A percentile compares a stretch with the other conserved stretches of the same genome.
These are phyloP conservation scores for Candida dubliniensis DNA, from an alignment of 1,139 yeast species.

Conservation along the genomic window DNA sequence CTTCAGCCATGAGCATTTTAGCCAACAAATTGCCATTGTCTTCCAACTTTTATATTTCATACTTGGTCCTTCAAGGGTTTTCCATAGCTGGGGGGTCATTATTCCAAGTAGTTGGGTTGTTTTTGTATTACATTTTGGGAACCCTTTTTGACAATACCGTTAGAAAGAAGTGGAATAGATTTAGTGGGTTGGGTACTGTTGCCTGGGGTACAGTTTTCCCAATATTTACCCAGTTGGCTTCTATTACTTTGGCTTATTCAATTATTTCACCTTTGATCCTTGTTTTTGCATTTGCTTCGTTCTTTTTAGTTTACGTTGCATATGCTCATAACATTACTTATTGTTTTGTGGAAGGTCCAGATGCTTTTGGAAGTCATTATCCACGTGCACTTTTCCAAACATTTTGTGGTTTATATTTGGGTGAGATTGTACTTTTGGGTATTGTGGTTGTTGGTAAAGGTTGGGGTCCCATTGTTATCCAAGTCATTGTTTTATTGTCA, in stretches of 20 bases:
- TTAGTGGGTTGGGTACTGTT: slow-evolving; percentile 58
- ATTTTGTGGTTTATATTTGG: slow-evolving; percentile 82
- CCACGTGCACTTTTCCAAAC: slow-evolving; percentile 88
- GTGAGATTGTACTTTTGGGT: slow-evolving; percentile 82
- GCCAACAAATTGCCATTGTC: slow-evolving; percentile 83
- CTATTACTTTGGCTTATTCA: slow-evolving; percentile 75
- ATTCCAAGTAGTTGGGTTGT: slow-evolving; percentile 72
- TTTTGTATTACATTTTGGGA: slow-evolving; percentile 71
- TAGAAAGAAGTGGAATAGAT: slow-evolving; percentile 81
- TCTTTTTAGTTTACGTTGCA: slow-evolving; percentile 72
- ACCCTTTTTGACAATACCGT: slow-evolving; percentile 74
- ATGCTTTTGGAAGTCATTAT: slow-evolving; percentile 81
- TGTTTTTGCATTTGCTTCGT: slow-evolving; percentile 68
- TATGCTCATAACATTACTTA: slow-evolving; percentile 78
- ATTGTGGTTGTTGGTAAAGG: slow-evolving; percentile 87
- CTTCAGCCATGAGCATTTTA: slow-evolving; percentile 64
- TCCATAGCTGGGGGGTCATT: slow-evolving; percentile 77
- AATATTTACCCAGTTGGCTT: slow-evolving; percentile 75
- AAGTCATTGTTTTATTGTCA: slow-evolving; percentile 59
- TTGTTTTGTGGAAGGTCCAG: slow-evolving; percentile 60
- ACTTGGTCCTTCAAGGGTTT: slow-evolving; percentile 78
- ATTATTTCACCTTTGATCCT: slow-evolving; percentile 76
- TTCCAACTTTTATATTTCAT: slow-evolving; percentile 79
- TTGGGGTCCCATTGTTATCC: slow-evolving; percentile 89
- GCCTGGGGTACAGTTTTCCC: slow-evolving; percentile 93